Evolutionary conservation across 2,329 filamentous ascomycete species (phyloP).

Genomic region (Aurifilum marmelostoma): DNA sequence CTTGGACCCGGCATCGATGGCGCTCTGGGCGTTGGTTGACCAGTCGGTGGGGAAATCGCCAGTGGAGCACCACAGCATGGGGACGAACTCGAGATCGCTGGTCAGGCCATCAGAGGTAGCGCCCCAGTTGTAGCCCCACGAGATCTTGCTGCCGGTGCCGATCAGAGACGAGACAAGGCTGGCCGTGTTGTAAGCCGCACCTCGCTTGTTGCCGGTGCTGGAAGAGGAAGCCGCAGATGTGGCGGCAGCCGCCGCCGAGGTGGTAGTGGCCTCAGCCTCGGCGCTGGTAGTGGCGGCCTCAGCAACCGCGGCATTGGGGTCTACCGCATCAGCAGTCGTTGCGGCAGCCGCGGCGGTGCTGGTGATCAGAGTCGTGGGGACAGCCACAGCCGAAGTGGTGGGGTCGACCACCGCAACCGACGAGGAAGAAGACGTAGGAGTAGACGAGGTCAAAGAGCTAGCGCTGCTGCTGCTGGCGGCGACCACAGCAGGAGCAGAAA

Average conservation of each 20-base stretch:
- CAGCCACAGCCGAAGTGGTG: constrained; percentile 26
- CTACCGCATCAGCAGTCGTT: constrained; percentile 28
- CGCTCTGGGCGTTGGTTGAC: constrained; percentile 51
- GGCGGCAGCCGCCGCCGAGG: constrained; percentile 23
- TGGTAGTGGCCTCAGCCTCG: constrained; percentile 8
- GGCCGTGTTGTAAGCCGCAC: constrained; percentile 68
- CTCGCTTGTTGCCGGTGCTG: constrained; percentile 63
- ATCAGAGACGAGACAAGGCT: constrained; percentile 56
- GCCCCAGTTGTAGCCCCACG: constrained; percentile 74
- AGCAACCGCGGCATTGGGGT: not conserved
- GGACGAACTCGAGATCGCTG: constrained; percentile 59
- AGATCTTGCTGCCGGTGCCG: constrained; percentile 45
- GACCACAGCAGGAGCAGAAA: constrained; percentile 4
- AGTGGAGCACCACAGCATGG: constrained; percentile 65
- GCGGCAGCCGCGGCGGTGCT: constrained; percentile 21
- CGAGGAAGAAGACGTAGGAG: constrained; percentile 6
- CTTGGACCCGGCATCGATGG: constrained; percentile 57
- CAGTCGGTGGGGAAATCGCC: constrained; percentile 52
- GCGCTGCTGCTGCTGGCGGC: not conserved
- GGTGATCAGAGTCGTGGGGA: constrained; percentile 21
- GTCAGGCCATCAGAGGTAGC: constrained; percentile 45
- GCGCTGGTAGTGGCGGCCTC: constrained; percentile 9
- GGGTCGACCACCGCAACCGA: constrained; percentile 20
- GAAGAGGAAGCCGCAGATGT: constrained; percentile 29
- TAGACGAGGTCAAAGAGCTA: not conserved